Base-by-base conservation (phyloP, 2,329 filamentous ascomycete genomes). In the Fusarium sp. region DNA sequence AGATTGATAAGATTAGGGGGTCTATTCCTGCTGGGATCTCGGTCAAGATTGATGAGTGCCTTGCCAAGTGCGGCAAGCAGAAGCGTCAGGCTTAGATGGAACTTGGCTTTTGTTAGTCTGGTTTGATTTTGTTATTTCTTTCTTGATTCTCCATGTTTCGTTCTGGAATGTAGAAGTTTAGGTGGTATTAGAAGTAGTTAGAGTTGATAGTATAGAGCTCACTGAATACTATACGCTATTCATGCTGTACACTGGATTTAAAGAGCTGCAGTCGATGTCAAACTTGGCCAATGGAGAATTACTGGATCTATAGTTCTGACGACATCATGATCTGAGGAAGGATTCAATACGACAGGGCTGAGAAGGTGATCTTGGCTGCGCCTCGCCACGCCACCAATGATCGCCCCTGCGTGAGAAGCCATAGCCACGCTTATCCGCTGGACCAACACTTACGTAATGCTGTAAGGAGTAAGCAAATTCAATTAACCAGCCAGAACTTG, bases 31-130 rank as follows among this genome's bases (percentile, higher is more conserved):
- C 73, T 10, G 83, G 81, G 45, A 76, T 87, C 40, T 83, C 84
- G 2, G 73, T 80, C 34, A 85, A 84, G 64, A 80, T 88, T 17
- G 82, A 87, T 67, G 70, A 78, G 61, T 89, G 86, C 73, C 74
- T 87, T 24, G 40, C 59, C 17, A 72, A 71, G 62, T 73, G 71
- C 23, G 58, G 71, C 34, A 72, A 69, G 46, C 73, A 77, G 65
- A 83, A 79, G 73, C 87, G 85, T 9, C 38, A 52, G 30, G 44
- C 9, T 50, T 67, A 44, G 23, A 14, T 21, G 2, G 15, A 9
- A 3, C 2, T 15, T 44, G 14, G 10, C 5, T 6, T 17, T 24
- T 20, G 45, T 28, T 4, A 10, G n/a, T 15, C 28, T 38, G 10
- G 4, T 2, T 21, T 23, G 19, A 10, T 10, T 36, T n/a, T 5